Evolutionary conservation across 208 protist species (phyloP).

Genomic region (Phytomonas sp.): DNA sequence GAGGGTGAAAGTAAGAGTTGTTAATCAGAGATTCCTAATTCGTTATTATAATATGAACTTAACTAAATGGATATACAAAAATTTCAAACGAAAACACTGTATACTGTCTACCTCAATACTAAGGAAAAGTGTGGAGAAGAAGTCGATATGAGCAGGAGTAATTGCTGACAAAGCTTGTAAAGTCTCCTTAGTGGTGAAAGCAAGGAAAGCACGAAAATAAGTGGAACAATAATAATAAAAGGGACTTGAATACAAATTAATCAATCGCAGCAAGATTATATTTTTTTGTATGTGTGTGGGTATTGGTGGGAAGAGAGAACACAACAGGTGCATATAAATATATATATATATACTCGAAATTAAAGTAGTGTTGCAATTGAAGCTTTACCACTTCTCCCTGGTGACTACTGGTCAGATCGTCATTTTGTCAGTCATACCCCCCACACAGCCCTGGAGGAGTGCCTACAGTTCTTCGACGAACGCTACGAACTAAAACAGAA

Average conservation of each 20-base stretch:
- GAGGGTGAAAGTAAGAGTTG: neutral
- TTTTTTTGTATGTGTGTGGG: neutral
- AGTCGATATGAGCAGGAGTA: neutral
- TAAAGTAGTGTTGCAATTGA: neutral
- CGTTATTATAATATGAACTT: neutral
- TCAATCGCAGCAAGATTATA: neutral
- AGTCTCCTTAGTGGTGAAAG: neutral
- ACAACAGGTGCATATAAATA: neutral
- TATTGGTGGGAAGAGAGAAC: no score
- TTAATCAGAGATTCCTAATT: neutral
- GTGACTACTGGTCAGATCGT: neutral
- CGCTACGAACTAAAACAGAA: neutral
- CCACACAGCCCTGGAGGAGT: neutral
- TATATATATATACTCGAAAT: neutral
- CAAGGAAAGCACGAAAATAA: neutral
- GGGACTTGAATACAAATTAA: neutral
- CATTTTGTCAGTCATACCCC: neutral
- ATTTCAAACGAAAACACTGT: neutral
- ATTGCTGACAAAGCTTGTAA: neutral
- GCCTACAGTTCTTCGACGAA: neutral
- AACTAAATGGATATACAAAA: constrained; percentile 2
- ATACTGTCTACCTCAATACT: neutral
- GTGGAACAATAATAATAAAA: neutral
- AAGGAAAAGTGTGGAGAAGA: neutral
- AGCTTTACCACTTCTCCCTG: neutral